phyloP scores from a whole-genome alignment of 1,284 basidiomycete genomes.

The Paramarasmius palmivorus region DNA sequence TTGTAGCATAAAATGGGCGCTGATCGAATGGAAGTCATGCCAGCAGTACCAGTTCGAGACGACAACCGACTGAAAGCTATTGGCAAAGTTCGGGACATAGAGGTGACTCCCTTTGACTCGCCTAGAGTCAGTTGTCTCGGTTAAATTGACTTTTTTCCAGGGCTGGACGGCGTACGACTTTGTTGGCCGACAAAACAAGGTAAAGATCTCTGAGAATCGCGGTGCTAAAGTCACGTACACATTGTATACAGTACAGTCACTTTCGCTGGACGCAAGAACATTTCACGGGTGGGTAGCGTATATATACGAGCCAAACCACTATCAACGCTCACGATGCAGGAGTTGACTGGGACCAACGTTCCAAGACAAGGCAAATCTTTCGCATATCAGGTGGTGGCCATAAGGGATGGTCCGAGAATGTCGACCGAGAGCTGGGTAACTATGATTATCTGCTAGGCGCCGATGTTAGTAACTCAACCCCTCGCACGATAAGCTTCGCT shows the following conservation, averaged over 20 bases:
- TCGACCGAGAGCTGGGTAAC: slow-evolving; percentile 73
- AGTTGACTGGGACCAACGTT: slow-evolving; percentile 83
- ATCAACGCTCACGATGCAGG: slow-evolving; percentile 41
- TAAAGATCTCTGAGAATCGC: slow-evolving; percentile 25
- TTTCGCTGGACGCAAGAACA: slow-evolving; percentile 72
- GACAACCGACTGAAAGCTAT: slow-evolving; percentile 60
- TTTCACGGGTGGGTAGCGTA: slow-evolving; percentile 59
- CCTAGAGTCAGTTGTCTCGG: not conserved
- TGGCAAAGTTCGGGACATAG: slow-evolving; percentile 68
- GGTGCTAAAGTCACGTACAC: not conserved
- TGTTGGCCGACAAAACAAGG: slow-evolving; percentile 73
- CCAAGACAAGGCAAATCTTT: slow-evolving; percentile 62
- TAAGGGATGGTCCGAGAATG: slow-evolving; percentile 70
- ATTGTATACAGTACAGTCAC: slow-evolving; percentile 56
- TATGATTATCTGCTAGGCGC: slow-evolving; percentile 80
- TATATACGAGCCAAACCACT: not conserved
- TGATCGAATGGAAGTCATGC: slow-evolving; percentile 76
- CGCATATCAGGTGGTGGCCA: slow-evolving; percentile 56
- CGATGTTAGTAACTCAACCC: slow-evolving; percentile 47
- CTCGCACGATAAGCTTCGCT: slow-evolving; percentile 6
- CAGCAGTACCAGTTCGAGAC: slow-evolving; percentile 75
- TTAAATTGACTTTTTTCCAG: slow-evolving; percentile 31
- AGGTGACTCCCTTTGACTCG: slow-evolving; percentile 41
- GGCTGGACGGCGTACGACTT: slow-evolving; percentile 91
- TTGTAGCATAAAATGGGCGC: slow-evolving; percentile 80